Percentiles rank a stretch among this genome's conserved stretches.
Evolutionary conservation across 1,284 basidiomycete species (phyloP).

Genomic region (Ganoderma sinense): DNA sequence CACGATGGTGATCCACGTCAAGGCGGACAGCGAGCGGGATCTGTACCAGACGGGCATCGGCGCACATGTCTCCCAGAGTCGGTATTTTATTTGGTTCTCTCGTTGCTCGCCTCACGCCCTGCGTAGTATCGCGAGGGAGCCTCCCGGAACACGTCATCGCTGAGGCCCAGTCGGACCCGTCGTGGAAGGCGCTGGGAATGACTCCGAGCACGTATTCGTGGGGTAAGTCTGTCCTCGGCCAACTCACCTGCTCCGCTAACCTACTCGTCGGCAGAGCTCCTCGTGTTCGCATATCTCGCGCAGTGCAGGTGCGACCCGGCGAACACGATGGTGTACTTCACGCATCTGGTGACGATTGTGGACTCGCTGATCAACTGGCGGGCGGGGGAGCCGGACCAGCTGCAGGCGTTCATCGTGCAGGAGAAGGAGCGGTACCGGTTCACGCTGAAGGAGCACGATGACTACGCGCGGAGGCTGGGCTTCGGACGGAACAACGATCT

Average conservation of each 20-base stretch:
- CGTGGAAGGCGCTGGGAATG: slow-evolving; percentile 63
- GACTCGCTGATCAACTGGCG: slow-evolving; percentile 54
- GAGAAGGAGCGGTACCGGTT: slow-evolving; percentile 73
- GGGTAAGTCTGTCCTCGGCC: slow-evolving; percentile 48
- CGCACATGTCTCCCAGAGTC: slow-evolving; percentile 79
- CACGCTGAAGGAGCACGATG: slow-evolving; percentile 11
- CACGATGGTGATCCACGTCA: slow-evolving; percentile 44
- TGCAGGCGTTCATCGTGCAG: slow-evolving; percentile 63
- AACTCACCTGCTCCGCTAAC: slow-evolving; percentile 1
- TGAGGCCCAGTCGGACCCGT: slow-evolving; percentile 46
- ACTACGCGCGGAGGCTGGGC: slow-evolving; percentile 55
- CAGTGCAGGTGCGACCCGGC: slow-evolving; percentile 81
- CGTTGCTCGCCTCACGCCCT: slow-evolving; percentile 39
- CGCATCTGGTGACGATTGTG: slow-evolving; percentile 59
- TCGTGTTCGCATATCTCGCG: slow-evolving; percentile 78
- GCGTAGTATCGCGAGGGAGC: slow-evolving; percentile 59
- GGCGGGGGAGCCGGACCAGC: slow-evolving; percentile 48
- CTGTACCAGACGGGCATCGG: slow-evolving; percentile 75
- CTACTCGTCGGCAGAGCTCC: slow-evolving; percentile 54
- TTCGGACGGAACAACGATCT: slow-evolving; percentile 68
- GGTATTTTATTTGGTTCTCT: slow-evolving; percentile 32
- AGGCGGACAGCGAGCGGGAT: slow-evolving; percentile 67
- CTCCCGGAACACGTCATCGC: slow-evolving; percentile 49
- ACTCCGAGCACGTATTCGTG: slow-evolving; percentile 69
- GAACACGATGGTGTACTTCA: slow-evolving; percentile 68